Evolutionary conservation across 2,329 filamentous ascomycete species (phyloP).

Genomic region (Xylaria sp.): DNA sequence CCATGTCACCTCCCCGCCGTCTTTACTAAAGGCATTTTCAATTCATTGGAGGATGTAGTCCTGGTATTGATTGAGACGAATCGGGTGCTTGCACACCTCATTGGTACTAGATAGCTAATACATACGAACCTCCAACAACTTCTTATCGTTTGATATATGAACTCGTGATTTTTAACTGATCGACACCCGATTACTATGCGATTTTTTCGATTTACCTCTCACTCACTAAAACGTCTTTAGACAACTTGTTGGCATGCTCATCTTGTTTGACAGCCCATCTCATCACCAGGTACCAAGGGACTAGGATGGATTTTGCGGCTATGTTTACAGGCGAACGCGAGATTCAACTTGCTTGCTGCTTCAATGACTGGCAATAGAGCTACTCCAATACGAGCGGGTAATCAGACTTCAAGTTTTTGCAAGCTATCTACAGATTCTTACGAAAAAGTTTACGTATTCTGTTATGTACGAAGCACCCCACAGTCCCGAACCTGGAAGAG

Average conservation of each 20-base stretch:
- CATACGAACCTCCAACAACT: constrained; percentile 42
- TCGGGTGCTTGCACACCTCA: constrained; percentile 26
- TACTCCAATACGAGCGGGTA: too few species aligned
- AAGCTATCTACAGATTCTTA: not conserved
- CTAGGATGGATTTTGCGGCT: not conserved
- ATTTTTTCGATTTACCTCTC: not conserved
- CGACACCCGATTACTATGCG: not conserved
- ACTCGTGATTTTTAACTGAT: not conserved
- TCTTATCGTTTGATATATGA: not conserved
- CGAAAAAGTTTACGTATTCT: not conserved
- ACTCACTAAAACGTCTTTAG: not conserved
- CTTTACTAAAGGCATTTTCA: constrained; percentile 76
- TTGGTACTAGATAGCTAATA: constrained; percentile 44
- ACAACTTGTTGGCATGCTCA: too few species aligned
- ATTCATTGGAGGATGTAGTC: constrained; percentile 46
- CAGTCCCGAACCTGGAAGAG: constrained; percentile 51
- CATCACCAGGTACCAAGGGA: not conserved
- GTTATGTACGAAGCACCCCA: constrained; percentile 50
- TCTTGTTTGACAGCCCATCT: not conserved
- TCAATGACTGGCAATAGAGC: not conserved
- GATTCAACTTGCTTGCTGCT: not conserved
- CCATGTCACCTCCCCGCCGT: constrained; percentile 98
- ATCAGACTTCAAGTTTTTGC: not conserved
- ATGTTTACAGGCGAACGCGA: not conserved
- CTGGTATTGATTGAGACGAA: constrained; percentile 41